Evolutionary conservation across 2,329 filamentous ascomycete genomes (phyloP).

Genomic region (Drechslera avenae): DNA sequence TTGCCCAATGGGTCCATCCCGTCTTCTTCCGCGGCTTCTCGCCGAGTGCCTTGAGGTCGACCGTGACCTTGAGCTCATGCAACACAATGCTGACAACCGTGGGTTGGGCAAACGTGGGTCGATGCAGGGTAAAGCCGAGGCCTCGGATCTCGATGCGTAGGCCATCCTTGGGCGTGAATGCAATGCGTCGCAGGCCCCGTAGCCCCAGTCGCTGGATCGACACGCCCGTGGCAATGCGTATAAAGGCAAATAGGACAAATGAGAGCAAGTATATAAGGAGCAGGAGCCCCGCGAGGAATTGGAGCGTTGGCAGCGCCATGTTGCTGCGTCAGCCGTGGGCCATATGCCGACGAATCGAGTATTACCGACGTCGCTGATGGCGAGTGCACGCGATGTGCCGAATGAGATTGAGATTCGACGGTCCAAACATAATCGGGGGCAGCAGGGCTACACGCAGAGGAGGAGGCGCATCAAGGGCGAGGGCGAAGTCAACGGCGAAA

Average conservation of each 20-base stretch:
- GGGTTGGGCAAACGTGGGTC: conserved; percentile 94
- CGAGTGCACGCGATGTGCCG: conserved; percentile 39
- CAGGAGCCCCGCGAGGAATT: conserved; percentile 84
- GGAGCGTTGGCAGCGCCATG: conserved; percentile 55
- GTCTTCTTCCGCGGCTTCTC: conserved; percentile 41
- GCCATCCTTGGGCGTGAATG: conserved; percentile 88
- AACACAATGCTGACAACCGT: conserved; percentile 94
- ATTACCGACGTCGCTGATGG: conserved; percentile 25
- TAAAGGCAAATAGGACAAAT: conserved; percentile 89
- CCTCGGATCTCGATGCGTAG: conserved; percentile 87
- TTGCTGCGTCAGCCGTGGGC: conserved; percentile 29
- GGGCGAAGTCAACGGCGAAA: neutral
- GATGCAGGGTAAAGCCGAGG: conserved; percentile 84
- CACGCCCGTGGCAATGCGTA: conserved; percentile 89
- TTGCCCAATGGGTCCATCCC: conserved; percentile 41
- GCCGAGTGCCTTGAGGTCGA: conserved; percentile 73
- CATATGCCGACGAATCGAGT: conserved; percentile 25
- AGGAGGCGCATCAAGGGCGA: conserved; percentile 23
- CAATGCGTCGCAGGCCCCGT: conserved; percentile 85
- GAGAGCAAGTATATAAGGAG: conserved; percentile 88
- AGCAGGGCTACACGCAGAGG: conserved; percentile 18
- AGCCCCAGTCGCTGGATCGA: conserved; percentile 96
- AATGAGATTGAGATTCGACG: conserved; percentile 16
- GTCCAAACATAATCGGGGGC: conserved; percentile 41
- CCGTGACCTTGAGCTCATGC: conserved; percentile 80